Evolutionary conservation across 352 stramenopile species (phyloP), one percentile per base, ranked within the genome.

Genomic region (Phytophthora sojae): DNA sequence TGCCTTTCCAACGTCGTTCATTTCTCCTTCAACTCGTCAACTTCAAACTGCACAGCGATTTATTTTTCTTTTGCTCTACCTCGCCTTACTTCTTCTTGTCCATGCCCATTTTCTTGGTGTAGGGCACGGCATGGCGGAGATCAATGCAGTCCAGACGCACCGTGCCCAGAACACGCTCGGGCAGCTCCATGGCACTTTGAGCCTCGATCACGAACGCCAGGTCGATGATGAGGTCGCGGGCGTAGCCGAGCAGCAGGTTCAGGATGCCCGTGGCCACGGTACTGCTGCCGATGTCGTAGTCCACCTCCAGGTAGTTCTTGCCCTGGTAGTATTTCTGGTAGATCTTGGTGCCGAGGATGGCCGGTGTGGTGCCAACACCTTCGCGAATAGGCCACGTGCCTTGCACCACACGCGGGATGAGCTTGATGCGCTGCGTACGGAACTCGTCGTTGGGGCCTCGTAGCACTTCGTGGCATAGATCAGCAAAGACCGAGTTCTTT

Each of bases 281-380:
- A 42, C 83, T 93, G 69, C 86, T 94, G 21, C 69, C 75, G 51
- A 96, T 92, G 59, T 96, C 84, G 68, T 94, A 95, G 67, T 94
- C 89, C 3, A 88, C 73, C 49, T 96, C 89, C 25, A 92, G 66
- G 65, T 86, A 96, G 45, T 91, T 75, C 35, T 76, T 80, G 55
- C 85, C 83, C 37, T 81, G 83, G 56, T 85, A 84, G 53, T 94
- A 96, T n/a, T 85, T 80, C 69, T 92, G 83, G 56, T 86, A 85
- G 19, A 97, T 82, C 77, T 98, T 98, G 30, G 89, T 97, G 23
- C 93, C 94, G 32, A 98, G 76, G 58, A 98, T 95, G 8, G 92
- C 89, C 0, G 94, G 94, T 11, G 94, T 98, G 7, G 88, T 96
- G 25, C 91, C 92, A 1, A 98, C 89, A 17, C 90, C 88, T 32